Conservation (phyloP, 352 stramenopile genomes). For the Phytopythium litorale region DNA sequence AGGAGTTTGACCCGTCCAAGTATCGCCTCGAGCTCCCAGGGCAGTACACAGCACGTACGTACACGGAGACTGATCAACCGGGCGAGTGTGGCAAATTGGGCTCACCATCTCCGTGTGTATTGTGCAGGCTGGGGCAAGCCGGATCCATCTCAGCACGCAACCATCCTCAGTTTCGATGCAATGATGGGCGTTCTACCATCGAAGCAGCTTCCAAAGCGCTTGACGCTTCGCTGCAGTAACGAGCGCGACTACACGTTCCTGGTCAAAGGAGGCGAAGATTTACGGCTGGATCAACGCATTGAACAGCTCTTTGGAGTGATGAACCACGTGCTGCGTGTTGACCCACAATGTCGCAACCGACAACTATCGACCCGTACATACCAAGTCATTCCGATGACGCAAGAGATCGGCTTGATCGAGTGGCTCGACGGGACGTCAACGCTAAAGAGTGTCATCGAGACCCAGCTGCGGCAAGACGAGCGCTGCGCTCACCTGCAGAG, state of each 20-base stretch:
- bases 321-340: slow-evolving; percentile 79
- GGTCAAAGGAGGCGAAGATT: slow-evolving; percentile 90
- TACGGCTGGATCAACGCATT: slow-evolving; percentile 90
- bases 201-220: slow-evolving; percentile 82
- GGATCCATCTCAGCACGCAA: slow-evolving; percentile 51
- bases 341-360: slow-evolving; percentile 61
- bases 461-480: slow-evolving; percentile 60
- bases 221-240: slow-evolving; percentile 80
- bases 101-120: not conserved
- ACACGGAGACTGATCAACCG: not conserved
- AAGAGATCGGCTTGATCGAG: slow-evolving; percentile 81
- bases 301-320: slow-evolving; percentile 91
- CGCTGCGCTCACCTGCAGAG: slow-evolving; percentile 49
- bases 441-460: slow-evolving; percentile 75
- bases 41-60: slow-evolving; percentile 71
- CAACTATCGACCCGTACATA: slow-evolving; percentile 74
- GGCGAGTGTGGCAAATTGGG: not conserved
- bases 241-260: slow-evolving; percentile 83
- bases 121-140: slow-evolving; percentile 67
- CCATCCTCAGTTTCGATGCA: slow-evolving; percentile 73
- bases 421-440: slow-evolving; percentile 77
- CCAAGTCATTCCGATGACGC: slow-evolving; percentile 85
- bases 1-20: slow-evolving; percentile 77
- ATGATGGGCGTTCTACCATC: slow-evolving; percentile 77
- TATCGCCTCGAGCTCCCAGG: slow-evolving; percentile 68